A percentile compares a stretch with the other conserved stretches of the same genome.
phyloP scores from a whole-genome alignment of 208 protist genomes.

The Wallacemonas sp. region DNA sequence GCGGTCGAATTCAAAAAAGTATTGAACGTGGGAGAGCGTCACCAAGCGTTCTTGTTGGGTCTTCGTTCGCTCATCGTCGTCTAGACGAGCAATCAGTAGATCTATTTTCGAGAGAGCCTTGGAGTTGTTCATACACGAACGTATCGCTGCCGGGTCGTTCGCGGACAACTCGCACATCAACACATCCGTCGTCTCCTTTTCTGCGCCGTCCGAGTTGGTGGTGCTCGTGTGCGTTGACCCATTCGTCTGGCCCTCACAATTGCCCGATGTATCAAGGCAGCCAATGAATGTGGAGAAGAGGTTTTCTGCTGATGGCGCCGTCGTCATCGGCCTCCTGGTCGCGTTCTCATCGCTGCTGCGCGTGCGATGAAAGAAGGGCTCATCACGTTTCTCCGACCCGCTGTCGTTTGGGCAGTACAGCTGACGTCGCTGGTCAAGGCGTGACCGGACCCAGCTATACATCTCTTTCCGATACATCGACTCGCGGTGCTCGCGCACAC shows the following conservation, averaged over 20 bases:
- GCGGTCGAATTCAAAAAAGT: slow-evolving; percentile 51
- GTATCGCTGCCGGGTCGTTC: no score
- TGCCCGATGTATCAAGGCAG: neutral
- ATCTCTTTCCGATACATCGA: neutral
- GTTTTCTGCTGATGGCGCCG: neutral
- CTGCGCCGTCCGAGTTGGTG: no score
- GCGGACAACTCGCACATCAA: no score
- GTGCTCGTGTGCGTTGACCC: no score
- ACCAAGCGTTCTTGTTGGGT: neutral
- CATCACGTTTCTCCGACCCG: no score
- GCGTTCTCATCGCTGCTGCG: neutral
- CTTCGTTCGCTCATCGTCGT: neutral
- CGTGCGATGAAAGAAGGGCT: no score
- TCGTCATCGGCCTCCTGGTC: neutral
- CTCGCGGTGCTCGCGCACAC: neutral
- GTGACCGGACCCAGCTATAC: neutral
- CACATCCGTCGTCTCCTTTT: no score
- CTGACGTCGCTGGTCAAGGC: neutral
- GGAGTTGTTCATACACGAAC: no score
- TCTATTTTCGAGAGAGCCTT: no score
- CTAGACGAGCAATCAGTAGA: neutral
- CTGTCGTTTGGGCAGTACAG: neutral
- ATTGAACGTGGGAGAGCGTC: slow-evolving; percentile 10
- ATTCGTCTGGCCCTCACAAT: no score
- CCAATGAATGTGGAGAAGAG: no score